Conservation (phyloP, 345 rosid genomes). For the Citrus reticulata region DNA sequence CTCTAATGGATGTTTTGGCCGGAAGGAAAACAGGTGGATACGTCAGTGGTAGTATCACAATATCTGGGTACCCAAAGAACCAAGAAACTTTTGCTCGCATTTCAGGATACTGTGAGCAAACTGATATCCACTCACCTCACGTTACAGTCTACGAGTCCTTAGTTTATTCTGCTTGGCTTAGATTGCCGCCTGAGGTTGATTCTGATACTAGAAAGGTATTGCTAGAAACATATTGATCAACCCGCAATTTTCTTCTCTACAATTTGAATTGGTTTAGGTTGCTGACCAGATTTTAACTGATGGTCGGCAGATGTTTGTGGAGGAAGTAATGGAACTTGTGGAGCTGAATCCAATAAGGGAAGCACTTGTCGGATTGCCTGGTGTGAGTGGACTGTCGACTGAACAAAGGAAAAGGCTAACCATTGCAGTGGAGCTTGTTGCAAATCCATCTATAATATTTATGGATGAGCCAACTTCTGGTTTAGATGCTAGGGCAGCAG, state of each 20-base stretch:
- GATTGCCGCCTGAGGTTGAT: constrained; percentile 56
- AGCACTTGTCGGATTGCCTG: constrained; percentile 62
- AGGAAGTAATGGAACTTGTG: constrained; percentile 75
- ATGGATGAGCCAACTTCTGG: constrained; percentile 82
- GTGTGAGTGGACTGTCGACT: constrained; percentile 54
- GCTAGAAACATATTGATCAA: neutral
- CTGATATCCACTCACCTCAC: constrained; percentile 66
- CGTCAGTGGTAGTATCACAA: constrained; percentile 43
- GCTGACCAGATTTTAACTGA: neutral
- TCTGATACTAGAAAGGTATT: constrained; percentile 52
- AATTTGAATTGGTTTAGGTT: too few relatives aligned
- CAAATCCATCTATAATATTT: constrained; percentile 72
- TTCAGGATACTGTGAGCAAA: constrained; percentile 73
- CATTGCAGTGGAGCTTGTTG: constrained; percentile 64
- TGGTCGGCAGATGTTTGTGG: constrained; percentile 51
- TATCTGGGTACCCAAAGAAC: constrained; percentile 64
- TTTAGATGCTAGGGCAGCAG: constrained; percentile 77
- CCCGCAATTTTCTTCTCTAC: neutral
- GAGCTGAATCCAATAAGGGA: constrained; percentile 49
- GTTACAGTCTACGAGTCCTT: constrained; percentile 63
- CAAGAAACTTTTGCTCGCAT: constrained; percentile 72
- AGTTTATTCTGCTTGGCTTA: constrained; percentile 65
- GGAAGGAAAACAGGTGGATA: constrained; percentile 79
- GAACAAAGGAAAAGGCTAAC: constrained; percentile 72
- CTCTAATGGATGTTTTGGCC: constrained; percentile 70